Conservation (phyloP, 73 alveolate species). For the Halteria grandinella region DNA sequence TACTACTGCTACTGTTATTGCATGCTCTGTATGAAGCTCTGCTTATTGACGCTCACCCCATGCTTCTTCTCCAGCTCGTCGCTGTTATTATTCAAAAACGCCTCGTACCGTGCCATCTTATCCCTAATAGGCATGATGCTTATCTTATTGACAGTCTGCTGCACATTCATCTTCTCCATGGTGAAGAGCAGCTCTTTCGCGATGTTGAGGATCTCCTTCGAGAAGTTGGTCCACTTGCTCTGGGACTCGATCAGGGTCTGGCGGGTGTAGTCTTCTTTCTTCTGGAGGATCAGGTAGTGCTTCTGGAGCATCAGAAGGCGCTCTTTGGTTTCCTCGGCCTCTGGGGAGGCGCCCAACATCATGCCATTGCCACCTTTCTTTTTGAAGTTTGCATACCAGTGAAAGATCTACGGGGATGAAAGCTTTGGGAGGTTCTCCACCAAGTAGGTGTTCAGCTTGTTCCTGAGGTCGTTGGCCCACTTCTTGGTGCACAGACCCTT, state of each 20-base stretch:
- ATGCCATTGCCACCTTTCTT: constrained; percentile 51
- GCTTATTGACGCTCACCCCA: constrained; percentile 37
- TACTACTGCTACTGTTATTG: not conserved
- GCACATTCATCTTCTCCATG: constrained; percentile 76
- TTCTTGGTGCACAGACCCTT: constrained; percentile 84
- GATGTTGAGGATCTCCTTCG: constrained; percentile 73
- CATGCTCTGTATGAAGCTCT: not conserved
- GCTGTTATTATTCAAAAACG: constrained; percentile 47
- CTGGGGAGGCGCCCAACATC: no score
- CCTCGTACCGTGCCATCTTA: constrained; percentile 63
- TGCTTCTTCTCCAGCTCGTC: constrained; percentile 57
- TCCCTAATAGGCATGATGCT: constrained; percentile 40
- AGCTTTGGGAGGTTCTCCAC: constrained; percentile 61
- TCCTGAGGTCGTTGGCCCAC: constrained; percentile 88
- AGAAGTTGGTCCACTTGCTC: constrained; percentile 78
- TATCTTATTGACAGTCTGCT: constrained; percentile 25
- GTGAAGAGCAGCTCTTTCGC: constrained; percentile 74
- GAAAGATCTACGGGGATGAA: constrained; percentile 71
- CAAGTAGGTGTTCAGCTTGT: constrained; percentile 74
- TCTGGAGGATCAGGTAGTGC: constrained; percentile 55
- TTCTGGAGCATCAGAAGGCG: constrained; percentile 57
- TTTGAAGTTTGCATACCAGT: constrained; percentile 72
- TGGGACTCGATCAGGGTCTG: constrained; percentile 78
- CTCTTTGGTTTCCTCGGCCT: constrained; percentile 71
- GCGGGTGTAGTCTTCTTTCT: constrained; percentile 75